Evolutionary conservation across 2,329 filamentous ascomycete genomes (phyloP).

Genomic region (Coniochaeta sp.): DNA sequence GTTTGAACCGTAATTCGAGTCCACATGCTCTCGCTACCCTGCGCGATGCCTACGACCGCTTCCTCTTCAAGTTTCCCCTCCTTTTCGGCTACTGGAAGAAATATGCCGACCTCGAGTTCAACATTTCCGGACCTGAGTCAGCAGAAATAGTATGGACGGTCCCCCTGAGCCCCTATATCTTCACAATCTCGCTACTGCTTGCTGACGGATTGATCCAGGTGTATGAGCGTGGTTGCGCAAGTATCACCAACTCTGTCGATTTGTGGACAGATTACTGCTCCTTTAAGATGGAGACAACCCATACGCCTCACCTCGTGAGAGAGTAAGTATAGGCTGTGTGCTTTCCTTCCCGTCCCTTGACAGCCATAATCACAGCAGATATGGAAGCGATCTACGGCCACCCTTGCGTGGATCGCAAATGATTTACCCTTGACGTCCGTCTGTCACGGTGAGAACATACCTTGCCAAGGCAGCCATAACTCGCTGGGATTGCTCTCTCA

Average conservation of each 20-base stretch:
- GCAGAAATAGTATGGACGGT: slow-evolving; percentile 76
- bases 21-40: slow-evolving; percentile 85
- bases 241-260: slow-evolving; percentile 89
- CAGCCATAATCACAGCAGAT: slow-evolving; percentile 28
- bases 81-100: slow-evolving; percentile 99
- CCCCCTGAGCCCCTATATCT: not conserved
- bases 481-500: slow-evolving; percentile 56
- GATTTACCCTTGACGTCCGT: slow-evolving; percentile 17
- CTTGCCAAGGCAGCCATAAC: slow-evolving; percentile 36
- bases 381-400: slow-evolving; percentile 31
- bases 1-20: slow-evolving; percentile 92
- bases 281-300: slow-evolving; percentile 96
- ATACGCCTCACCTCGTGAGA: slow-evolving; percentile 91
- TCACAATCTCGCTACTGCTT: slow-evolving; percentile 14
- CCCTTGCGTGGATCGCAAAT: slow-evolving; percentile 21
- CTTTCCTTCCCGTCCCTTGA: slow-evolving; percentile 59
- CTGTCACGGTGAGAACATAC: slow-evolving; percentile 63
- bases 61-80: slow-evolving; percentile 89
- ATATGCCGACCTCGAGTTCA: slow-evolving; percentile 96
- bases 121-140: slow-evolving; percentile 91
- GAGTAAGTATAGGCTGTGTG: slow-evolving; percentile 81
- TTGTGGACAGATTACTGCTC: slow-evolving; percentile 96
- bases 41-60: slow-evolving; percentile 82
- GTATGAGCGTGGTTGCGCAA: slow-evolving; percentile 90
- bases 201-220: slow-evolving; percentile 45